Evolutionary conservation across 495 filamentous ascomycete genomes (phyloP).

Genomic region (Usnea hakonensis): DNA sequence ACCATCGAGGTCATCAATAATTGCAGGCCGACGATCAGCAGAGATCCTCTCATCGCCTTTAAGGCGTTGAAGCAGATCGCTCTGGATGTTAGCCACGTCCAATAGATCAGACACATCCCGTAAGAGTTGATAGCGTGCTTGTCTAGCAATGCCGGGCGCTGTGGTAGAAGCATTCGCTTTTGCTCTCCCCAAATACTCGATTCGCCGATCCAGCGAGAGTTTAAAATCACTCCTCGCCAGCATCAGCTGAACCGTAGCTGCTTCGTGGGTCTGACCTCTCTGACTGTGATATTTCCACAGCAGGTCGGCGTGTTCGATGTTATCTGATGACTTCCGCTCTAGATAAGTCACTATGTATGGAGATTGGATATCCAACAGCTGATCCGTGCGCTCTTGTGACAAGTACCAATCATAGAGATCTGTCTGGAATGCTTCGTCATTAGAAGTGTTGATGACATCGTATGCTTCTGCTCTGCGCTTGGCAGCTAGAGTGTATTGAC

Average conservation of each 20-base stretch:
- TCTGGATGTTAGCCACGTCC: conserved; percentile 90
- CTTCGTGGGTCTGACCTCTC: conserved; percentile 68
- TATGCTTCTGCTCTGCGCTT: conserved; percentile 83
- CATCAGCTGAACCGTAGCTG: conserved; percentile 74
- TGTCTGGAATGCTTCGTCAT: conserved; percentile 88
- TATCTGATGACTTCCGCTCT: conserved; percentile 56
- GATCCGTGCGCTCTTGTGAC: conserved; percentile 68
- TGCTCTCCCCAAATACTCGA: conserved; percentile 81
- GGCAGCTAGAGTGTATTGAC: conserved; percentile 61
- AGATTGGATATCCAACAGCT: conserved; percentile 74
- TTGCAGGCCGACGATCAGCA: conserved; percentile 48
- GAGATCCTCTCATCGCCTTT: conserved; percentile 61
- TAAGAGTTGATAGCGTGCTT: conserved; percentile 66
- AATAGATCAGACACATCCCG: conserved; percentile 79
- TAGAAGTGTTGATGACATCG: conserved; percentile 70
- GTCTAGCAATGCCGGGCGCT: conserved; percentile 61
- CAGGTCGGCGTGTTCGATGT: conserved; percentile 75
- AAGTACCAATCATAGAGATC: conserved; percentile 97
- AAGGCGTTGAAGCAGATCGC: conserved; percentile 77
- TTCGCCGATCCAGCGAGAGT: conserved; percentile 66
- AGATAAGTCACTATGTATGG: conserved; percentile 83
- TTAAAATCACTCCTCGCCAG: conserved; percentile 74
- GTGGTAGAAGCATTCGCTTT: conserved; percentile 77
- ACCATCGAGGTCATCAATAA: conserved; percentile 62
- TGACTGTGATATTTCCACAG: conserved; percentile 84